A percentile compares a stretch with the other conserved stretches of the same genome.
phyloP scores from a whole-genome alignment of 2,329 filamentous ascomycete species.

The Thermothelomyces thermophilus region DNA sequence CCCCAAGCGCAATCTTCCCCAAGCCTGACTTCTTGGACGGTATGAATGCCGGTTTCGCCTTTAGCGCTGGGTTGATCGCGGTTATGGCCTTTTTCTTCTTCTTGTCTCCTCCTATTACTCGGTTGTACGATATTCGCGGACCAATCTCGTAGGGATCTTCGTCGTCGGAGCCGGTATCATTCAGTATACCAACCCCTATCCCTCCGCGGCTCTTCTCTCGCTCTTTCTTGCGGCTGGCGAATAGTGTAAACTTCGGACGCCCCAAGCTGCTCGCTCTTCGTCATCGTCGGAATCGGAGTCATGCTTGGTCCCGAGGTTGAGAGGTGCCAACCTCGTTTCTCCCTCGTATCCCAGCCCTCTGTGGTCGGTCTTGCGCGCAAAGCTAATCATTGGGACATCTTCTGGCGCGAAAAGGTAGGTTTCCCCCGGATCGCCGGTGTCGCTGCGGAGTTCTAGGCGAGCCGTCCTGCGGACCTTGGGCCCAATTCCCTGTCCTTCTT shows the following conservation, averaged over 20 bases:
- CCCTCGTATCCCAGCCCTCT: slow-evolving; percentile 64
- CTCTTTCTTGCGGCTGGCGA: slow-evolving; percentile 42
- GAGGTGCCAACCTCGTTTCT: slow-evolving; percentile 45
- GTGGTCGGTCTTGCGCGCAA: slow-evolving; percentile 58
- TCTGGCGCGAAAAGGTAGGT: slow-evolving; percentile 80
- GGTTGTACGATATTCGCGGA: slow-evolving; percentile 82
- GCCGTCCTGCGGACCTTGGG: slow-evolving; percentile 74
- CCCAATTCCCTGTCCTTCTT: slow-evolving; percentile 85
- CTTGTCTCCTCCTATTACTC: slow-evolving; percentile 72
- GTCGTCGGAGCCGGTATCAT: slow-evolving; percentile 90
- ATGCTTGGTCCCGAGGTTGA: slow-evolving; percentile 25
- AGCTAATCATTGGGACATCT: slow-evolving; percentile 62
- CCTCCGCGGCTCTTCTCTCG: slow-evolving; percentile 50
- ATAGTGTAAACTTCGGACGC: slow-evolving; percentile 22
- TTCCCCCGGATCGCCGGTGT: slow-evolving; percentile 34
- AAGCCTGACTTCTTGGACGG: slow-evolving; percentile 52
- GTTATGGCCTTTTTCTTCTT: slow-evolving; percentile 60
- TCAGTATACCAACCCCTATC: slow-evolving; percentile 82
- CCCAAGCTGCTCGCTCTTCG: slow-evolving; percentile 24
- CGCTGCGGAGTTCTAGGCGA: slow-evolving; percentile 51
- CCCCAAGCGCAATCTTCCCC: slow-evolving; percentile 36
- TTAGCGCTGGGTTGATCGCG: slow-evolving; percentile 56
- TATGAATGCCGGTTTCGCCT: slow-evolving; percentile 66
- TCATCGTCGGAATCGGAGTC: slow-evolving; percentile 38
- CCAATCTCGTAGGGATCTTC: slow-evolving; percentile 92